phyloP scores from a whole-genome alignment of 306 rosid genomes.

The Clitoria ternatea region DNA sequence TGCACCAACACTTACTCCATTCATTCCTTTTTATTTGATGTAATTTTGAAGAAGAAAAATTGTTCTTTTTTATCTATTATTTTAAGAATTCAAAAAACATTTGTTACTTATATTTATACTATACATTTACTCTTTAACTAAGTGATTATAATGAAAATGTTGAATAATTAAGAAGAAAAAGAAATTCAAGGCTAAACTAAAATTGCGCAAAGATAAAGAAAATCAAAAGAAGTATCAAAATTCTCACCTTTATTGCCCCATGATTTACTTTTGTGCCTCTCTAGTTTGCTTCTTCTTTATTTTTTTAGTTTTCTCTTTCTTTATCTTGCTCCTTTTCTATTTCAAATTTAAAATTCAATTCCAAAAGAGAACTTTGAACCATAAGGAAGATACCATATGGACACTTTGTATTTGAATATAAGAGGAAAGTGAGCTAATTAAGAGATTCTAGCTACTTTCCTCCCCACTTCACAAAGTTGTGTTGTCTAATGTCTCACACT shows the following conservation, averaged over 20 bases:
- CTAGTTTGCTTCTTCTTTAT: not conserved
- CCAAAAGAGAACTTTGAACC: slow-evolving; percentile 22
- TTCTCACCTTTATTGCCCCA: not conserved
- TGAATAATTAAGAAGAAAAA: too few relatives aligned
- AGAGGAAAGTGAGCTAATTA: not conserved
- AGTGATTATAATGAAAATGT: too few relatives aligned
- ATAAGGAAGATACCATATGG: slow-evolving; percentile 24
- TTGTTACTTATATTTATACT: too few relatives aligned
- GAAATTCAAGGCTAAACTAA: too few relatives aligned
- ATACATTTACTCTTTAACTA: too few relatives aligned
- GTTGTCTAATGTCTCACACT: slow-evolving; percentile 25
- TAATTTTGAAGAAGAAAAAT: too few relatives aligned
- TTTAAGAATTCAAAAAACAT: too few relatives aligned
- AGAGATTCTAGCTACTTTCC: slow-evolving; percentile 35
- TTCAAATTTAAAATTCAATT: slow-evolving; percentile 19
- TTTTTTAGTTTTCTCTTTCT: not conserved
- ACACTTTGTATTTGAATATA: slow-evolving; percentile 15
- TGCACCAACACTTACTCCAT: too few relatives aligned
- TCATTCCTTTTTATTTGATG: too few relatives aligned
- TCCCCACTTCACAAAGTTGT: slow-evolving; percentile 40
- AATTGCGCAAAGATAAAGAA: too few relatives aligned
- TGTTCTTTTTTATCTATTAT: too few relatives aligned
- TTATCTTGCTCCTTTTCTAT: slow-evolving; percentile 1
- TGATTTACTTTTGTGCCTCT: slow-evolving; percentile 26
- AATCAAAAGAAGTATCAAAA: too few relatives aligned